Evolutionary conservation across 495 filamentous ascomycete species (phyloP).

Genomic region (Opeltia flavorubescens): DNA sequence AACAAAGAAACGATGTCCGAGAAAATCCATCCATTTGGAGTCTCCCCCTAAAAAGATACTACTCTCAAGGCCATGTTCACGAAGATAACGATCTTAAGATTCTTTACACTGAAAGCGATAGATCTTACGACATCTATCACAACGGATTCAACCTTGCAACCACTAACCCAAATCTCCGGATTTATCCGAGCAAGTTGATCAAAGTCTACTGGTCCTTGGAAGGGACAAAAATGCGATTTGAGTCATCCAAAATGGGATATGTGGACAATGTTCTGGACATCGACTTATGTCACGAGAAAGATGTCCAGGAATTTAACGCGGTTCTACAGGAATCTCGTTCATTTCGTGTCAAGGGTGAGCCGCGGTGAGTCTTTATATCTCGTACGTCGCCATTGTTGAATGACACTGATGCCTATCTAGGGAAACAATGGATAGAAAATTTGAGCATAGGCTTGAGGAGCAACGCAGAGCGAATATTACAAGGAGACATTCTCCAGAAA

Average conservation of each 20-base stretch:
- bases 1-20: not conserved
- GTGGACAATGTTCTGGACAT: conserved; percentile 22
- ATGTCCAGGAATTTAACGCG: conserved; percentile 13
- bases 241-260: conserved; percentile 16
- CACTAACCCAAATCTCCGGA: not conserved
- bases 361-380: conserved; percentile 19
- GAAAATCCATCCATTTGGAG: conserved; percentile 3
- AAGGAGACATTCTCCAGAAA: not conserved
- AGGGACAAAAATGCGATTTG: conserved; percentile 25
- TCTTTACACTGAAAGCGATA: not conserved
- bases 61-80: not conserved
- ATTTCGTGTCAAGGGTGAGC: conserved; percentile 7
- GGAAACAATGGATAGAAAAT: conserved; percentile 25
- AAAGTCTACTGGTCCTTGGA: conserved; percentile 12
- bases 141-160: conserved; percentile 1
- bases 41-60: conserved; percentile 4
- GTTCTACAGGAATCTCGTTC: not conserved
- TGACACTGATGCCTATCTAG: conserved; percentile 13
- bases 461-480: not conserved
- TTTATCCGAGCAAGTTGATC: conserved; percentile 12
- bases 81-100: conserved; percentile 4
- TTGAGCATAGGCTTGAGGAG: conserved; percentile 15
- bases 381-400: too few relatives aligned
- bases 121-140: not conserved
- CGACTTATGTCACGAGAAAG: conserved; percentile 18